Percentiles rank a stretch among this genome's conserved stretches.
Evolutionary conservation across 2,329 filamentous ascomycete genomes (phyloP).

Genomic region (Ascochyta pisi): DNA sequence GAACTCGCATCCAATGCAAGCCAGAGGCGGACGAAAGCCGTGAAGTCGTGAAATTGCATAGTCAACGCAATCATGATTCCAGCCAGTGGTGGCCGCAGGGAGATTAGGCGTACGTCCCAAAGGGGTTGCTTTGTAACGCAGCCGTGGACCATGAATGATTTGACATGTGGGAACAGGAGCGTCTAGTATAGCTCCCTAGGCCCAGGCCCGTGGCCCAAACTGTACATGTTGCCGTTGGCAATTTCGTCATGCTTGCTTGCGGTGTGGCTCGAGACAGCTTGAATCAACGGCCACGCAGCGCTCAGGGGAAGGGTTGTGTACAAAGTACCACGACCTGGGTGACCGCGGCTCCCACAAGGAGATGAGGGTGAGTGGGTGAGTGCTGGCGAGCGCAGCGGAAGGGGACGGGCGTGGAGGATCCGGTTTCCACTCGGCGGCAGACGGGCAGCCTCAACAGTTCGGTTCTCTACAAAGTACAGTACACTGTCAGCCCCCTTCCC

Average conservation of each 20-base stretch:
- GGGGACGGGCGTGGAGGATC: slow-evolving; percentile 21
- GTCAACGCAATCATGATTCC: slow-evolving; percentile 11
- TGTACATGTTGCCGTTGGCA: slow-evolving; percentile 14
- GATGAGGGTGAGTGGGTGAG: neutral
- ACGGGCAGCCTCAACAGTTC: slow-evolving; percentile 33
- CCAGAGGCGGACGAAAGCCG: slow-evolving; percentile 6
- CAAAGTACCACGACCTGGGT: neutral
- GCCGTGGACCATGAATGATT: slow-evolving; percentile 14
- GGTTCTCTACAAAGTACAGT: slow-evolving; percentile 7
- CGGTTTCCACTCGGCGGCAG: slow-evolving; percentile 23
- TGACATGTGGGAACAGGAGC: slow-evolving; percentile 32
- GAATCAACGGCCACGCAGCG: slow-evolving; percentile 24
- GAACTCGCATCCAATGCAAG: neutral
- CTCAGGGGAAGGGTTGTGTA: slow-evolving; percentile 25
- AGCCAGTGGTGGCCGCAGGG: neutral
- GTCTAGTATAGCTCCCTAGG: slow-evolving; percentile 28
- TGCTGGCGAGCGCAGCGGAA: slow-evolving; percentile 15
- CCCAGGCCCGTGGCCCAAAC: slow-evolving; percentile 19
- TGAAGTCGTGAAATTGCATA: slow-evolving; percentile 9
- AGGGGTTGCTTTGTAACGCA: slow-evolving; percentile 22
- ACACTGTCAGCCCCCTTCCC: slow-evolving; percentile 32
- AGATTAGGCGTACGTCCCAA: slow-evolving; percentile 16
- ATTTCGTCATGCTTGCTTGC: slow-evolving; percentile 26
- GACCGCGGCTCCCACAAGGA: slow-evolving; percentile 16
- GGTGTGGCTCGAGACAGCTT: slow-evolving; percentile 1